Evolutionary conservation across 139 green algal species (phyloP).

Genomic region (Zygnema cylindricum): DNA sequence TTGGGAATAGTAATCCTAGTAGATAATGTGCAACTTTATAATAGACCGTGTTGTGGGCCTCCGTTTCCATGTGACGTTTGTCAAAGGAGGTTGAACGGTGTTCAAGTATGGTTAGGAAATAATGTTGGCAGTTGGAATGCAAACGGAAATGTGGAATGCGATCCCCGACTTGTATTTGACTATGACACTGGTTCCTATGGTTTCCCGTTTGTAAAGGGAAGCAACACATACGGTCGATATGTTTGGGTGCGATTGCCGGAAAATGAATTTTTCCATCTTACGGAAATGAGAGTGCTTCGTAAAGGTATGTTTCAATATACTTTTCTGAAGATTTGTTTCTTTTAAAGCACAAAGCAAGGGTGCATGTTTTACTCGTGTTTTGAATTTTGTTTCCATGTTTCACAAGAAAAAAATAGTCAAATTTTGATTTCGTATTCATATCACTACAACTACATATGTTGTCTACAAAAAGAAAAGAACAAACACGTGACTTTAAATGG

Average conservation of each 20-base stretch:
- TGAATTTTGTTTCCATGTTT: too few species aligned
- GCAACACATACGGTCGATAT: background rate
- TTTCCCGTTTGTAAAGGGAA: background rate
- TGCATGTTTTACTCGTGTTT: too few species aligned
- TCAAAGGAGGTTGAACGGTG: background rate
- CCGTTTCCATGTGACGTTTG: too few species aligned
- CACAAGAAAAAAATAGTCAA: too few species aligned
- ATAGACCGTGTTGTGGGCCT: background rate
- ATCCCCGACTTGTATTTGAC: background rate
- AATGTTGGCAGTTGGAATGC: background rate
- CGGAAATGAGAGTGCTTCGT: background rate
- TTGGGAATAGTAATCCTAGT: background rate
- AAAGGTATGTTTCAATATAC: too few species aligned
- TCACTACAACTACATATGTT: too few species aligned
- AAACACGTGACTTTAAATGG: too few species aligned
- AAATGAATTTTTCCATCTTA: background rate
- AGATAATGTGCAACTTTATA: background rate
- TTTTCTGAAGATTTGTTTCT: too few species aligned
- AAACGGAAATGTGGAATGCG: background rate
- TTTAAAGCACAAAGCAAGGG: too few species aligned
- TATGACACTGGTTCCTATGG: background rate
- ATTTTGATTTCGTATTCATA: too few species aligned
- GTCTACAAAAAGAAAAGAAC: too few species aligned
- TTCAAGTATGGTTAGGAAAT: background rate
- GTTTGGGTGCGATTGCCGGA: background rate